Evolutionary conservation across 495 filamentous ascomycete genomes (phyloP).

Genomic region (Cercophora samala): DNA sequence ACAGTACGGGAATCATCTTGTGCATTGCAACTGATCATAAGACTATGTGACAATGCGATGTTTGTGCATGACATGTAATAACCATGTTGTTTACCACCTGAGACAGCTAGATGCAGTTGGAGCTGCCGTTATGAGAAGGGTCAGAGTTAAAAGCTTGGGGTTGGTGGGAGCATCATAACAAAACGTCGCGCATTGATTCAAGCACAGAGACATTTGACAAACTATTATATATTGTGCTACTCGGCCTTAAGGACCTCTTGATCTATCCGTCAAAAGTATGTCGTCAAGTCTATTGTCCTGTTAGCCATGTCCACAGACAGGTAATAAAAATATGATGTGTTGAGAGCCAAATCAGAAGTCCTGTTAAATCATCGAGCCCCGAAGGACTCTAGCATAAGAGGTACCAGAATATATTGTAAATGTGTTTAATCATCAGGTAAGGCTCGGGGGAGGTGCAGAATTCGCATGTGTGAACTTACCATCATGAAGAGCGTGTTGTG

Average conservation of each 20-base stretch:
- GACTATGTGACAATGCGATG: neutral
- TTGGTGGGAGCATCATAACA: too few species aligned
- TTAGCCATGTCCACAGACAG: slow-evolving; percentile 19
- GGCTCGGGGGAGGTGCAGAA: slow-evolving; percentile 13
- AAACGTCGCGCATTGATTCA: too few species aligned
- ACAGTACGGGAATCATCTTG: neutral
- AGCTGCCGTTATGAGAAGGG: too few species aligned
- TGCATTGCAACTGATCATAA: neutral
- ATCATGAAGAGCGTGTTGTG: neutral
- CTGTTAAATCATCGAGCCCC: slow-evolving; percentile 55
- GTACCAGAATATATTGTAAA: slow-evolving; percentile 56
- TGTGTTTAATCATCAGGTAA: slow-evolving; percentile 47
- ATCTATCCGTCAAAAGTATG: neutral
- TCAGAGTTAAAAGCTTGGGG: too few species aligned
- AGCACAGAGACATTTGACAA: too few species aligned
- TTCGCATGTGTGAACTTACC: slow-evolving; percentile 18
- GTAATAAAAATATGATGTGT: slow-evolving; percentile 5
- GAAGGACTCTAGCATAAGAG: slow-evolving; percentile 59
- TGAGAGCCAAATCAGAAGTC: slow-evolving; percentile 52
- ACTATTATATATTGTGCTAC: too few species aligned
- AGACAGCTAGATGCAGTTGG: too few species aligned
- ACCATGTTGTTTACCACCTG: neutral
- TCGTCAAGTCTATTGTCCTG: slow-evolving; percentile 1
- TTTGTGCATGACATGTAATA: neutral
- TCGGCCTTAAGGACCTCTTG: neutral